A percentile compares a stretch with the other conserved stretches of the same genome.
phyloP scores from a whole-genome alignment of 2,329 filamentous ascomycete genomes.

The Nigrospora osmanthi region DNA sequence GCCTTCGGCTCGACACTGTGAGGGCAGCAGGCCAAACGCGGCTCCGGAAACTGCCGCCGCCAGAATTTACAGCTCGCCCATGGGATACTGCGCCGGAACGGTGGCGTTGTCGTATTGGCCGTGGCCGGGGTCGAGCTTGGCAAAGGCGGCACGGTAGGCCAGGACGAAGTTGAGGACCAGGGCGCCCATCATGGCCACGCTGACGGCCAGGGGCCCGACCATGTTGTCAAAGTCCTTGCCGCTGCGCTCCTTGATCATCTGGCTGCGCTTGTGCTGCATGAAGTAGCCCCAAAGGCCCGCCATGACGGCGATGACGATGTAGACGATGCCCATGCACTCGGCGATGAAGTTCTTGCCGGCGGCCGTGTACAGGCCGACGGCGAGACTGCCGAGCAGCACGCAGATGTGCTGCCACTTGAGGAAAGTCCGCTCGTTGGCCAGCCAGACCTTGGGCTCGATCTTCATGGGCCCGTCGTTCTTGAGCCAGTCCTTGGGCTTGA shows the following conservation, averaged over 20 bases:
- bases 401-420: conserved; percentile 98
- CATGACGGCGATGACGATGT: conserved; percentile 75
- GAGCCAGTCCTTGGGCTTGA: conserved; percentile 78
- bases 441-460: conserved; percentile 97
- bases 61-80: not conserved
- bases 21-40: too few species aligned
- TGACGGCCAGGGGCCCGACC: conserved; percentile 76
- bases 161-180: conserved; percentile 84
- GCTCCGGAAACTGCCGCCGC: too few species aligned
- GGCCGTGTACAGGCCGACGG: conserved; percentile 81
- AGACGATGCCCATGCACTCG: conserved; percentile 71
- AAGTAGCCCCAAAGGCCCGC: conserved; percentile 81
- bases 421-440: conserved; percentile 96
- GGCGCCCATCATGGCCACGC: conserved; percentile 67
- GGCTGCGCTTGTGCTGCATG: conserved; percentile 68
- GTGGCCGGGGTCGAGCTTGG: not conserved
- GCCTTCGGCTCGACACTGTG: too few species aligned
- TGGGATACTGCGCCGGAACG: not conserved
- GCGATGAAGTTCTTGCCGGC: conserved; percentile 74
- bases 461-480: conserved; percentile 89
- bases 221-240: conserved; percentile 91
- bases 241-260: conserved; percentile 76
- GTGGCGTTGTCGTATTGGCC: not conserved
- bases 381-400: conserved; percentile 76
- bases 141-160: conserved; percentile 48